Percentiles rank a stretch among this genome's conserved stretches.
phyloP scores from a whole-genome alignment of 1,284 basidiomycete genomes.

The Dichomitus squalens region DNA sequence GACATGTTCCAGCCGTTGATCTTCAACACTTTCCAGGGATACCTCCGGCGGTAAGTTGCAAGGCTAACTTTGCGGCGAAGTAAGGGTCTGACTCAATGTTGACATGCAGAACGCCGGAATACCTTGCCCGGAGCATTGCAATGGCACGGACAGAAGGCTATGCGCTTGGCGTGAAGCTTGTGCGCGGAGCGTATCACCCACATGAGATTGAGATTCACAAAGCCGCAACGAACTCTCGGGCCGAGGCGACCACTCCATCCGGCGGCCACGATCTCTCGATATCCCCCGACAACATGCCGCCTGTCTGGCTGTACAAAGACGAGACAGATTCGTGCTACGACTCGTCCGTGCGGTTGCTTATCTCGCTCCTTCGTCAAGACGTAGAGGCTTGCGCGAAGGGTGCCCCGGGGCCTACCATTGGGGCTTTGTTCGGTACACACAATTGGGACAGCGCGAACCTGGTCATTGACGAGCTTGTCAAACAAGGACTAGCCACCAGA shows the following conservation, averaged over 20 bases:
- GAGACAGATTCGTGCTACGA: slow-evolving; percentile 88
- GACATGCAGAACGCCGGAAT: slow-evolving; percentile 58
- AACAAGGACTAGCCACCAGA: slow-evolving; percentile 53
- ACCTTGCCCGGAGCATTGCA: slow-evolving; percentile 68
- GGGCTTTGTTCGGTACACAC: slow-evolving; percentile 86
- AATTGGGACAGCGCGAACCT: slow-evolving; percentile 71
- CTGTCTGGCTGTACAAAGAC: slow-evolving; percentile 68
- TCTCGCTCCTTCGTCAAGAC: slow-evolving; percentile 58
- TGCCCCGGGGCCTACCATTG: slow-evolving; percentile 48
- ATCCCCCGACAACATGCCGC: slow-evolving; percentile 59
- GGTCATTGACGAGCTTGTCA: slow-evolving; percentile 66
- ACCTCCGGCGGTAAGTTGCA: slow-evolving; percentile 64
- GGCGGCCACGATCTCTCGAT: slow-evolving; percentile 42
- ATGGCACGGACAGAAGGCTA: slow-evolving; percentile 75
- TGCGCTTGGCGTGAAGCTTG: slow-evolving; percentile 90
- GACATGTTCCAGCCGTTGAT: slow-evolving; percentile 58
- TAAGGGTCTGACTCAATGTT: slow-evolving; percentile 8
- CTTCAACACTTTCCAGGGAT: slow-evolving; percentile 86
- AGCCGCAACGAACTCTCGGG: slow-evolving; percentile 25
- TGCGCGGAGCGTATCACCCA: slow-evolving; percentile 91
- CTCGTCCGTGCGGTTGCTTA: slow-evolving; percentile 60
- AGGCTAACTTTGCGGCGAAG: not conserved
- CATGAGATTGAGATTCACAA: slow-evolving; percentile 67
- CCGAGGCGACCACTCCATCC: slow-evolving; percentile 29
- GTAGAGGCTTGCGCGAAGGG: slow-evolving; percentile 27